These are phyloP conservation scores for Cyclaneusma minus DNA, from an alignment of 2,329 filamentous ascomycete genomes.

Conservation along the genomic window DNA sequence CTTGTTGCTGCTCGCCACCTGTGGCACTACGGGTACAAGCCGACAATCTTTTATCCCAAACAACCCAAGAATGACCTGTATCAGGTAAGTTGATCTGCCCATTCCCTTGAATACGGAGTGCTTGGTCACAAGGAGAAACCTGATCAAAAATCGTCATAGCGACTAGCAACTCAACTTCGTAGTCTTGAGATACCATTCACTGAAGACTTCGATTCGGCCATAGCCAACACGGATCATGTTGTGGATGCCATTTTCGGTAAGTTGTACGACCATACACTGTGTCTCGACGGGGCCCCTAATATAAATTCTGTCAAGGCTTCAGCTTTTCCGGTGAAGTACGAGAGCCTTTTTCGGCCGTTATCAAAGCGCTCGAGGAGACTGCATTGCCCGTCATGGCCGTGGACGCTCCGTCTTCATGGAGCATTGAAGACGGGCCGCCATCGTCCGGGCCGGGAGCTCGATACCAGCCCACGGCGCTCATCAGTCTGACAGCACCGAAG, in stretches of 20 bases:
- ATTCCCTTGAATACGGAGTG: too few species aligned
- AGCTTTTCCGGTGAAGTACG: conserved; percentile 84
- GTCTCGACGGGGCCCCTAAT: conserved; percentile 6
- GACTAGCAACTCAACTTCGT: conserved; percentile 70
- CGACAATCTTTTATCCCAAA: conserved; percentile 86
- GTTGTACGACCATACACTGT: conserved; percentile 6
- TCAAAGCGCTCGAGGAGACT: conserved; percentile 59
- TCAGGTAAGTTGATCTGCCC: conserved; percentile 34
- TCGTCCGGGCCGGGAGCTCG: conserved; percentile 58
- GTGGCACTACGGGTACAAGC: conserved; percentile 79
- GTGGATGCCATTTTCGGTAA: conserved; percentile 86
- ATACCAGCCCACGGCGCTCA: conserved; percentile 66
- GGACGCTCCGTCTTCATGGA: conserved; percentile 89
- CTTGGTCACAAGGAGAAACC: too few species aligned
- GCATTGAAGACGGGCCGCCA: conserved; percentile 77
- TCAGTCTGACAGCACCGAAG: conserved; percentile 89
- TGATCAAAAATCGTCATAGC: conserved; percentile 29
- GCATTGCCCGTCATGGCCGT: conserved; percentile 70
- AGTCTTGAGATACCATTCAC: conserved; percentile 74
- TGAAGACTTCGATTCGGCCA: conserved; percentile 56
- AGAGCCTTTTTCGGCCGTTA: conserved; percentile 78
- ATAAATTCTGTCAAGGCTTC: conserved; percentile 53
- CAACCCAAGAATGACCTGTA: conserved; percentile 82
- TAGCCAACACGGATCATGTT: conserved; percentile 60
- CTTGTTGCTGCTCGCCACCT: conserved; percentile 89